These are phyloP conservation scores for Lotus japonicus DNA, from an alignment of 306 rosid species.

Conservation along the genomic window DNA sequence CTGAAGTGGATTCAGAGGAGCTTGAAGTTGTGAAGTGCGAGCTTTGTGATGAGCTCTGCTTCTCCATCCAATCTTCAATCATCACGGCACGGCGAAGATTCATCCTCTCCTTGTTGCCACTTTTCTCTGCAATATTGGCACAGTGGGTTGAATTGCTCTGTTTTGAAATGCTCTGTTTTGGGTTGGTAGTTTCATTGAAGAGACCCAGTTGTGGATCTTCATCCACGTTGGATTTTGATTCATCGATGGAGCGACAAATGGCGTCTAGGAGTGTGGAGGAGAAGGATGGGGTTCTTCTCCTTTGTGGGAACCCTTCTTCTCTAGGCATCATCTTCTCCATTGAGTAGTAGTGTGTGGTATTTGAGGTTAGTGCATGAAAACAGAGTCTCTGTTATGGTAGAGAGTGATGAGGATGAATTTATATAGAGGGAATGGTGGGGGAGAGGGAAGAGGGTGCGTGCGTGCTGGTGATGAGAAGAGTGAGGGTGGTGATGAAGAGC, in stretches of 20 bases:
- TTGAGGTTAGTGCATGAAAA: too few species aligned
- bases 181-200: not conserved
- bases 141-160: conserved; percentile 10
- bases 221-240: conserved; percentile 38
- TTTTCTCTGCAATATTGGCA: not conserved
- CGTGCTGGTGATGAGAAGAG: conserved; percentile 4
- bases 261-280: conserved; percentile 56
- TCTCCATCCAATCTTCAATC: conserved; percentile 65
- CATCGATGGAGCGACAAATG: conserved; percentile 56
- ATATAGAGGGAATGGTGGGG: conserved; percentile 2
- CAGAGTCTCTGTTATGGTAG: not conserved
- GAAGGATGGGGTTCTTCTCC: conserved; percentile 72
- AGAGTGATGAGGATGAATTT: conserved; percentile 6
- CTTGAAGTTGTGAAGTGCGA: conserved; percentile 38
- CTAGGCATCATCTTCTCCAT: not conserved
- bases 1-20: conserved; percentile 54
- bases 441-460: not conserved
- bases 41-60: conserved; percentile 23
- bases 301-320: conserved; percentile 35
- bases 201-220: conserved; percentile 17
- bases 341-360: not conserved
- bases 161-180: conserved; percentile 32
- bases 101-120: conserved; percentile 20
- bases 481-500: conserved; percentile 28
- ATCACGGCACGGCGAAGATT: conserved; percentile 44